Conservation (phyloP, 768 basidiomycete species). For the Gyrodon lividus region DNA sequence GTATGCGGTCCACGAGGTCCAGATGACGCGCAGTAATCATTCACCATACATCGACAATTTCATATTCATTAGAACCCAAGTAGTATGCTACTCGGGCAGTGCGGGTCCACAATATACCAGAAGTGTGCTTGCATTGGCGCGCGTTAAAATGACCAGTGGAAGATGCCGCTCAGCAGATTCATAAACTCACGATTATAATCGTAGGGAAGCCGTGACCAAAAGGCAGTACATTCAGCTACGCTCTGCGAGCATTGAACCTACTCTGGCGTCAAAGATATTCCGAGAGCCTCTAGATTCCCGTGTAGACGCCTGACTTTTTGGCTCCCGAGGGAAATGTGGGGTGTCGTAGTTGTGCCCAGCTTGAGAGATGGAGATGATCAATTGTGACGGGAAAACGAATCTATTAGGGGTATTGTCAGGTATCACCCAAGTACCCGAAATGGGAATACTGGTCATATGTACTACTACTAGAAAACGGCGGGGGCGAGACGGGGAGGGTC, state of each 20-base stretch:
- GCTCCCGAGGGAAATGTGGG: constrained; percentile 39
- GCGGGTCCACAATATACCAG: too few relatives aligned
- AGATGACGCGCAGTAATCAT: too few relatives aligned
- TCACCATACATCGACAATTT: background rate
- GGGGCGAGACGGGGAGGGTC: too few relatives aligned
- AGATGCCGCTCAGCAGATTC: constrained; percentile 17
- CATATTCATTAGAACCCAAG: background rate
- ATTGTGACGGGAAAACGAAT: too few relatives aligned
- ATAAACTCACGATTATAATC: constrained; percentile 20
- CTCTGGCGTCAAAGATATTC: constrained; percentile 30
- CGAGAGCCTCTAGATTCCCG: constrained; percentile 37
- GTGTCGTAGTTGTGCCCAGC: too few relatives aligned
- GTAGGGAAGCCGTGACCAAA: constrained; percentile 38
- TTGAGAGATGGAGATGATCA: too few relatives aligned
- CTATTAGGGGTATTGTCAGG: too few relatives aligned
- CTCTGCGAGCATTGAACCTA: constrained; percentile 34
- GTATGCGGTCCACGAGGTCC: background rate
- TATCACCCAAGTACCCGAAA: too few relatives aligned
- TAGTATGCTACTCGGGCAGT: background rate
- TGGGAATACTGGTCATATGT: too few relatives aligned
- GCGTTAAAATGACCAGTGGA: background rate
- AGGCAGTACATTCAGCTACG: constrained; percentile 23
- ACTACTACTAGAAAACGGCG: too few relatives aligned
- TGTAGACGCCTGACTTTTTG: constrained; percentile 37
- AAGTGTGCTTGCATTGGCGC: too few relatives aligned